These are phyloP conservation scores for Phialophora expanda DNA, from an alignment of 2,329 filamentous ascomycete genomes.

Conservation along the genomic window DNA sequence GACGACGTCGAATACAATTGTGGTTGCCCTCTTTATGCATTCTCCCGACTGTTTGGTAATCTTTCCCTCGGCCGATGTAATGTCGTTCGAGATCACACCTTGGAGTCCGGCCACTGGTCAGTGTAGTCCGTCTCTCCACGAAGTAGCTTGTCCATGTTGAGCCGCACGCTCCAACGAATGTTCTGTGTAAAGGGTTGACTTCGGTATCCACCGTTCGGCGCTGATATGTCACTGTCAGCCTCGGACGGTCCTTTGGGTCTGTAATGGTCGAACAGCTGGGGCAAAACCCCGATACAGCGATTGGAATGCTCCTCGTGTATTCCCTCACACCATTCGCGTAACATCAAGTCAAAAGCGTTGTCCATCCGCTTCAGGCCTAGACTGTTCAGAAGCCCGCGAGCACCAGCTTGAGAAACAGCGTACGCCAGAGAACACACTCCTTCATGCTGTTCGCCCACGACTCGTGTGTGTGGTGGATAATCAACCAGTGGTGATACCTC, in stretches of 20 bases:
- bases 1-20: background rate
- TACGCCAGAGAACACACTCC: background rate
- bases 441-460: background rate
- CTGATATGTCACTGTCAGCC: background rate
- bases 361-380: slow-evolving; percentile 1
- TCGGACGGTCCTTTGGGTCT: slow-evolving; percentile 2
- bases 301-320: background rate
- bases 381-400: slow-evolving; percentile 5
- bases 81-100: background rate
- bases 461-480: background rate
- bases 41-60: background rate
- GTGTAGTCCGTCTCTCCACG: background rate
- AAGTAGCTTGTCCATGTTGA: slow-evolving; percentile 4
- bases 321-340: slow-evolving; percentile 5
- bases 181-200: slow-evolving; percentile 1
- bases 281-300: background rate
- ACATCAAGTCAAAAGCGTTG: slow-evolving; percentile 8
- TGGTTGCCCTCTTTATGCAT: background rate
- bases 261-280: slow-evolving; percentile 3
- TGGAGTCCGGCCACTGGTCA: slow-evolving; percentile 6
- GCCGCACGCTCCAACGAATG: slow-evolving; percentile 3
- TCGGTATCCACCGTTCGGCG: background rate
- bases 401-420: slow-evolving; percentile 5
- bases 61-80: background rate
- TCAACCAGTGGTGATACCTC: background rate